These are phyloP conservation scores for Kwoniella sp. DNA, from an alignment of 768 basidiomycete genomes.

Conservation along the genomic window DNA sequence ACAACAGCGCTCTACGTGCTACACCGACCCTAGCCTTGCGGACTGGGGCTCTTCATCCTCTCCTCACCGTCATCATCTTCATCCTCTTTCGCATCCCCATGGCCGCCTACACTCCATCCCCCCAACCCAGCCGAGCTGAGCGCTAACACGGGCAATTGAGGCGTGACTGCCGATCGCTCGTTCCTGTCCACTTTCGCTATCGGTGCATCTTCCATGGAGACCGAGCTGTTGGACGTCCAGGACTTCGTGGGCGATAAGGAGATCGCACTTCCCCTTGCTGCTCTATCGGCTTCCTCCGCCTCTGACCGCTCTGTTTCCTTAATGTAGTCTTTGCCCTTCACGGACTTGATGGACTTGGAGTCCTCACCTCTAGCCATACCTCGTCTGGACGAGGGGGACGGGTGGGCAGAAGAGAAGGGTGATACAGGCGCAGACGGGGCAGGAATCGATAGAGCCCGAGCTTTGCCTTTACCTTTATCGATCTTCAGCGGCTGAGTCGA, in stretches of 20 bases:
- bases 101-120: background rate
- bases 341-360: background rate
- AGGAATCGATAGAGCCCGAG: background rate
- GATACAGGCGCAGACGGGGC: background rate
- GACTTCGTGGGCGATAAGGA: background rate
- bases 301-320: background rate
- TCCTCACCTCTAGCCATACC: background rate
- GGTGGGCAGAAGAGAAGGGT: background rate
- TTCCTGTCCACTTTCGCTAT: background rate
- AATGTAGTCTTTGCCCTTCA: background rate
- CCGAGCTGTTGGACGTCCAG: background rate
- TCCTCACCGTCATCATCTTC: background rate
- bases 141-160: background rate
- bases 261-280: background rate
- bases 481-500: background rate
- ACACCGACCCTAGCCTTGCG: no score
- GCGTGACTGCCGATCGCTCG: slow-evolving; percentile 6
- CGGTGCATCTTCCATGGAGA: background rate
- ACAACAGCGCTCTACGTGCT: no score
- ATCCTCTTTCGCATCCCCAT: background rate
- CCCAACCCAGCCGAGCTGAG: slow-evolving; percentile 1
- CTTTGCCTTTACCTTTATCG: background rate
- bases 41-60: background rate
- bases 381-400: background rate
- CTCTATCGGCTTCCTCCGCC: background rate